phyloP scores from a whole-genome alignment of 2,329 filamentous ascomycete genomes.

The Neonectria ditissima region DNA sequence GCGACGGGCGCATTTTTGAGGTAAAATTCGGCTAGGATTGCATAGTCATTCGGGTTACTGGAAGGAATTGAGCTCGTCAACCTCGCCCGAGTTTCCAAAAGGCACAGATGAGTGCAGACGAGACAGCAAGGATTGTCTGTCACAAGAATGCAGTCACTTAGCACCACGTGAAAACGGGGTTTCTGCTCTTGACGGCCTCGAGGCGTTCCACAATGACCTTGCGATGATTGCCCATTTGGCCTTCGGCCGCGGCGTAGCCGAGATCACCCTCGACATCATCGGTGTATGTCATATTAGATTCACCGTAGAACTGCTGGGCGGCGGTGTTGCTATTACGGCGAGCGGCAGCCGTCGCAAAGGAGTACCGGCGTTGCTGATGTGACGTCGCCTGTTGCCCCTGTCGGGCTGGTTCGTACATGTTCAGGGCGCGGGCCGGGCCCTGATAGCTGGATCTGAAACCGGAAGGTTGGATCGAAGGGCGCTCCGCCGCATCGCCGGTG shows the following conservation, averaged over 20 bases:
- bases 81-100: constrained; percentile 5
- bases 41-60: neutral
- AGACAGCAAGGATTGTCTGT: constrained; percentile 14
- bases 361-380: constrained; percentile 65
- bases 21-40: neutral
- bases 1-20: neutral
- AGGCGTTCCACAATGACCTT: constrained; percentile 97
- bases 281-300: constrained; percentile 70
- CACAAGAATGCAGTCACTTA: constrained; percentile 55
- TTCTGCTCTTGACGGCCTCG: constrained; percentile 94
- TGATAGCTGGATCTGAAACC: constrained; percentile 54
- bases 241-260: constrained; percentile 93
- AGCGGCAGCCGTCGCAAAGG: constrained; percentile 62
- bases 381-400: constrained; percentile 50
- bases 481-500: constrained; percentile 35
- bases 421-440: constrained; percentile 55
- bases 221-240: constrained; percentile 89
- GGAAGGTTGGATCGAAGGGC: constrained; percentile 36
- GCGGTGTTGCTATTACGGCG: constrained; percentile 63
- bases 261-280: constrained; percentile 92
- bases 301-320: constrained; percentile 64
- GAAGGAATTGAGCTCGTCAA: neutral
- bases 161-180: constrained; percentile 98
- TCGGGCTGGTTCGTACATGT: constrained; percentile 59
- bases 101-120: neutral